Base-by-base conservation (phyloP, 306 rosid species). In the Hippophae tibetana region DNA sequence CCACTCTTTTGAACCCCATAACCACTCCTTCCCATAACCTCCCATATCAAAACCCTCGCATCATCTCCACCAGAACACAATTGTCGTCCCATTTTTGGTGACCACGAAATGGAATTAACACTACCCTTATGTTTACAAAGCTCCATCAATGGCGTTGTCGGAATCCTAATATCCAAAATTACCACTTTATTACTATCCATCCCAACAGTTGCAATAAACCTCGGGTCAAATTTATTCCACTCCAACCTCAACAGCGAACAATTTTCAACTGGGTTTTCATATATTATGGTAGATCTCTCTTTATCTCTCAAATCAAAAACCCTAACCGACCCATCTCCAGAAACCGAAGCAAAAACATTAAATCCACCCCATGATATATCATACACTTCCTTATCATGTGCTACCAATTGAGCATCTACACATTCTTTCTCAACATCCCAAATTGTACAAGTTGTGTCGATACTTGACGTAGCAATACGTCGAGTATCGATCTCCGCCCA, bases 361-460 rank as follows among this genome's bases (percentile, higher is more conserved):
- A 70, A 57, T n/a, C 89, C 89, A 5, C 94, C 89, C 89, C 89
- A 79, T 6, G 84, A 85, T 25, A 85, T 82, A 59, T 82, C 89
- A 7, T 71, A 80, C 13, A 85, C 94, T 61, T 85, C 84, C 26
- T 85, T 85, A 57, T 85, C 94, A 25, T 82, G 94, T 9, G 89
- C 94, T 58, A 85, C 94, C 42, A 85, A 25, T 13, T 82, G 86
- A 3, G 82, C 62, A n/a, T 82, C 87, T 50, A 82, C 75, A 13
- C 7, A 46, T 61, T 75, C 89, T 62, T 49, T 82, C 47, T 85
- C 89, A 1, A 82, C 67, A 63, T 82, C 94, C 89, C 94, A 85
- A 52, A 85, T 58, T 1, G 86, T 65, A 60, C 94, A 80, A 0
- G 89, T 82, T 0, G 82, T 82, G 69, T 85, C 94, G 10, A 73